phyloP scores from a whole-genome alignment of 768 basidiomycete genomes.

The Candolleomyces eurysporus region DNA sequence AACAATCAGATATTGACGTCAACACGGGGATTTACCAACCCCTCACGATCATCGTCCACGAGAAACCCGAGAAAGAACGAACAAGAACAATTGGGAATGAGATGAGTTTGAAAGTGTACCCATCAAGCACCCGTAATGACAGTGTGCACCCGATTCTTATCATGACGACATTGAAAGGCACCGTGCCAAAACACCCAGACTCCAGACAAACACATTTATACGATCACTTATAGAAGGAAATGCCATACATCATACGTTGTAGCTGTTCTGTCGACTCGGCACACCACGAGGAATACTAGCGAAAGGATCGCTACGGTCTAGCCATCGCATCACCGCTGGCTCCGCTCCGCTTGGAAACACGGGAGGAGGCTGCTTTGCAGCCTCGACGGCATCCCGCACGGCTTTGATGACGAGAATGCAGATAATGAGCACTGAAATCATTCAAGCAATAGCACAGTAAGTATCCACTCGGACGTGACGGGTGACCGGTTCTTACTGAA shows the following conservation, averaged over 20 bases:
- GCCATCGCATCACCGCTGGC: conserved; percentile 29
- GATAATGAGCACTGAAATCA: conserved; percentile 23
- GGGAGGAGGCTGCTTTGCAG: conserved; percentile 27
- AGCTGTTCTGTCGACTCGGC: conserved; percentile 1
- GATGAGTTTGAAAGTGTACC: too few species aligned
- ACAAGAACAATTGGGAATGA: too few species aligned
- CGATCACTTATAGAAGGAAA: not conserved
- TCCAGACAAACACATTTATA: not conserved
- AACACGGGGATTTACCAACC: too few species aligned
- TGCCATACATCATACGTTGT: not conserved
- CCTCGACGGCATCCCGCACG: conserved; percentile 22
- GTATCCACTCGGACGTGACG: not conserved
- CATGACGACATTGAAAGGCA: too few species aligned
- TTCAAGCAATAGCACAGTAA: not conserved
- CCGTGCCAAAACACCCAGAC: too few species aligned
- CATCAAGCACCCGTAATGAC: too few species aligned
- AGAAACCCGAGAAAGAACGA: too few species aligned
- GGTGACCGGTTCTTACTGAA: conserved; percentile 17
- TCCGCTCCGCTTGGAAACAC: conserved; percentile 25
- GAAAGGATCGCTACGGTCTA: conserved; percentile 27
- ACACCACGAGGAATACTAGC: conserved; percentile 5
- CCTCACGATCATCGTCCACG: too few species aligned
- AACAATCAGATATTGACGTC: too few species aligned
- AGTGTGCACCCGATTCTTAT: too few species aligned
- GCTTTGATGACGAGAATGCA: conserved; percentile 21